A percentile compares a stretch with the other conserved stretches of the same genome.
phyloP scores from a whole-genome alignment of 2,329 filamentous ascomycete genomes.

The Tolypocladium inflatum region DNA sequence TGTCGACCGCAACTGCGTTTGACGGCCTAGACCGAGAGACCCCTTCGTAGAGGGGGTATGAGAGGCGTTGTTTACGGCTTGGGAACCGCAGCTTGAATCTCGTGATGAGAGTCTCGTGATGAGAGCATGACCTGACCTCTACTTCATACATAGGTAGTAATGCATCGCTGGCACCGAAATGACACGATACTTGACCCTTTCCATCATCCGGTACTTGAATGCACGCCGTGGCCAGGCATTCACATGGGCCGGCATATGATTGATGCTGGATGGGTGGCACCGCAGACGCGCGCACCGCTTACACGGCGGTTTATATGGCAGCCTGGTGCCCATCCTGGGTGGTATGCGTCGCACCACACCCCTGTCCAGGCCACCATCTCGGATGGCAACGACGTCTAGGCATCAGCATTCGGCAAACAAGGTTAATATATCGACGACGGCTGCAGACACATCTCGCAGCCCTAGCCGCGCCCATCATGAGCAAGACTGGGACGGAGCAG shows the following conservation, averaged over 20 bases:
- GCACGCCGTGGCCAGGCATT: neutral
- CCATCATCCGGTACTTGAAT: neutral
- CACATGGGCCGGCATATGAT: neutral
- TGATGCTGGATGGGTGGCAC: neutral
- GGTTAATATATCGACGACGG: neutral
- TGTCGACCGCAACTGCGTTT: slow-evolving; percentile 17
- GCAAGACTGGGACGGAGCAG: neutral
- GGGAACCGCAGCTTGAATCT: neutral
- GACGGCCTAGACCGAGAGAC: slow-evolving; percentile 19
- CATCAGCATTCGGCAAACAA: slow-evolving; percentile 7
- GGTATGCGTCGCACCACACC: neutral
- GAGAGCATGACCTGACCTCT: neutral
- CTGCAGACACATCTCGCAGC: neutral
- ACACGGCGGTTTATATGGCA: slow-evolving; percentile 2
- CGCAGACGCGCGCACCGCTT: neutral
- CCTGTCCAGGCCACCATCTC: neutral
- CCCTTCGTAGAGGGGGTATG: slow-evolving; percentile 10
- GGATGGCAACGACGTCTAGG: slow-evolving; percentile 2
- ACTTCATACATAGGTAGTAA: no score
- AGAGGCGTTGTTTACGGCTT: neutral
- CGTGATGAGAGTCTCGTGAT: no score
- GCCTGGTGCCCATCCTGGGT: slow-evolving; percentile 1
- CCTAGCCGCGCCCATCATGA: neutral
- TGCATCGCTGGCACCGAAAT: neutral
- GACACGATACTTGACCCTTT: neutral